phyloP scores from a whole-genome alignment of 1,139 yeast species.

The Barnettozyma hawaiiensis region DNA sequence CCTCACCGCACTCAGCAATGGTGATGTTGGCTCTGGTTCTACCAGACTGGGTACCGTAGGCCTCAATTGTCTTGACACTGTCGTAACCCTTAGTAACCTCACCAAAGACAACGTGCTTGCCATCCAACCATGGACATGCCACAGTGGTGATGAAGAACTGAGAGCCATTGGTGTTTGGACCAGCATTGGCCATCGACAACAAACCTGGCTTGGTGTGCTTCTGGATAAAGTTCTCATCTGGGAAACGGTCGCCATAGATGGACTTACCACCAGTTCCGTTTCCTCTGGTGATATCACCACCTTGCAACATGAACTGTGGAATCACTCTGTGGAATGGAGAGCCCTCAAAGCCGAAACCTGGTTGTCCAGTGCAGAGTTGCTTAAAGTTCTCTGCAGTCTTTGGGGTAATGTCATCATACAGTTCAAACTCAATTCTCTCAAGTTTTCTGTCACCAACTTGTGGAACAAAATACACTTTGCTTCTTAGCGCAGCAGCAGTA shows the following conservation, averaged over 20 bases:
- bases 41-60: slow-evolving; percentile 81
- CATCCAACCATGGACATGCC: slow-evolving; percentile 94
- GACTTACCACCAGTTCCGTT: slow-evolving; percentile 99
- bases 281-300: slow-evolving; percentile 96
- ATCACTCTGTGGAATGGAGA: slow-evolving; percentile 98
- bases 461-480: slow-evolving; percentile 54
- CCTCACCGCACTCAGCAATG: slow-evolving; percentile 81
- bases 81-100: slow-evolving; percentile 91
- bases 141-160: slow-evolving; percentile 99
- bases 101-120: slow-evolving; percentile 98
- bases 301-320: slow-evolving; percentile 98
- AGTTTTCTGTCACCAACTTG: slow-evolving; percentile 47
- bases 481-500: slow-evolving; percentile 31
- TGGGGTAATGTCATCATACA: slow-evolving; percentile 91
- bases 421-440: slow-evolving; percentile 73
- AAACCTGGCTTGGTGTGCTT: slow-evolving; percentile 91
- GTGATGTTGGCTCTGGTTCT: slow-evolving; percentile 70
- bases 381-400: slow-evolving; percentile 98
- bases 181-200: slow-evolving; percentile 98
- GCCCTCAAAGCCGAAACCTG: slow-evolving; percentile 85
- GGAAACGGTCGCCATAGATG: slow-evolving; percentile 92
- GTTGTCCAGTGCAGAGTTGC: slow-evolving; percentile 92
- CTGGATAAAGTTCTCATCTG: slow-evolving; percentile 89
- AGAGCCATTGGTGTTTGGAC: slow-evolving; percentile 99
- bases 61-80: slow-evolving; percentile 86